Conservation (phyloP, 2,329 filamentous ascomycete species). For the Colletotrichum aenigma region DNA sequence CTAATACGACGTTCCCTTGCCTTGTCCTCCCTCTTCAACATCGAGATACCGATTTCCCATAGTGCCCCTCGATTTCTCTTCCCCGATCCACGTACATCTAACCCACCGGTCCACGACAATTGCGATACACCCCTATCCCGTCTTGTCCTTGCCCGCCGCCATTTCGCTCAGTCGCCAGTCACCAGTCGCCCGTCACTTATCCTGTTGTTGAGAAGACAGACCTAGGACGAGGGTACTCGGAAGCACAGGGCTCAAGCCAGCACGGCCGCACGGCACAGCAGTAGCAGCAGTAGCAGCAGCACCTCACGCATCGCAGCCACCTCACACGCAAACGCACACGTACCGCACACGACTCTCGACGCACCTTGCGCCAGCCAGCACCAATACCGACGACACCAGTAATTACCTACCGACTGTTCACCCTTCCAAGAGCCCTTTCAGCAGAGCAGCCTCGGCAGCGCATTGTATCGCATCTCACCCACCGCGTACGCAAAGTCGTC, state of each 20-base stretch:
- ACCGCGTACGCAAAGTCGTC: neutral
- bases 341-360: neutral
- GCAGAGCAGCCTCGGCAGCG: neutral
- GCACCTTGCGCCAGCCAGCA: neutral
- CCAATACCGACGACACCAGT: neutral
- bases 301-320: neutral
- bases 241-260: neutral
- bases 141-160: neutral
- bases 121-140: neutral
- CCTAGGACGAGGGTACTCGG: neutral
- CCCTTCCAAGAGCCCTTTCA: neutral
- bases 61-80: constrained; percentile 9
- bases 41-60: constrained; percentile 20
- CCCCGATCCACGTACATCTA: constrained; percentile 2
- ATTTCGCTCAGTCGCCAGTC: neutral
- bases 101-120: neutral
- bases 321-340: neutral
- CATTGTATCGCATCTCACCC: constrained; percentile 1
- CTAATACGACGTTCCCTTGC: constrained; percentile 2
- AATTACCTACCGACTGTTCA: neutral
- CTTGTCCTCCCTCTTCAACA: neutral
- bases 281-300: neutral
- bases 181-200: neutral
- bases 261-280: neutral
- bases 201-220: neutral